Conservation (phyloP, 2,329 filamentous ascomycete species). For the Colletotrichum noveboracense region DNA sequence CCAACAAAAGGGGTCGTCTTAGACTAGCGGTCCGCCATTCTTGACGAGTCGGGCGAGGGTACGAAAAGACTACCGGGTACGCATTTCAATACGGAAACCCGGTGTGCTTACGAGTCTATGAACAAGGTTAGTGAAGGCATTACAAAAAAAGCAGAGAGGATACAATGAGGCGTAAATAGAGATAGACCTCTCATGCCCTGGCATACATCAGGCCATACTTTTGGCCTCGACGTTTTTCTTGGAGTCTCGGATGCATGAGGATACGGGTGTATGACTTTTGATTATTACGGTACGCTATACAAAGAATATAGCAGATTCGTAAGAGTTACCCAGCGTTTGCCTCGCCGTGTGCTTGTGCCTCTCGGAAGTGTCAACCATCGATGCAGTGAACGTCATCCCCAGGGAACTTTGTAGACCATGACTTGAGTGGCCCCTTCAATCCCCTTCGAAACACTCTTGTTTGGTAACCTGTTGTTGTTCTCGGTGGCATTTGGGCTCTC, state of each 20-base stretch:
- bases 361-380: neutral
- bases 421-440: neutral
- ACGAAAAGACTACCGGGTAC: neutral
- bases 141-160: conserved; percentile 18
- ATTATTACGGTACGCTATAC: neutral
- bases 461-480: neutral
- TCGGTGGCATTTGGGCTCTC: neutral
- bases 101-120: neutral
- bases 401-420: neutral
- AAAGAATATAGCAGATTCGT: neutral
- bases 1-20: too few species aligned
- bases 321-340: neutral
- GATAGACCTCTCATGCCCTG: conserved; percentile 20
- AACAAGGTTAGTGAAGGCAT: neutral
- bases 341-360: neutral
- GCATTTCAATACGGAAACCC: neutral
- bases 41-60: neutral
- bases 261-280: conserved; percentile 9
- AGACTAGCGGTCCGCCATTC: neutral
- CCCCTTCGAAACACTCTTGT: neutral
- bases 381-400: neutral
- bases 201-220: conserved; percentile 9
- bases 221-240: neutral
- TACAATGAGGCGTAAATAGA: conserved; percentile 21
- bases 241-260: conserved; percentile 18